A percentile compares a stretch with the other conserved stretches of the same genome.
phyloP scores from a whole-genome alignment of 257 asterid species.

The Sherardia arvensis region DNA sequence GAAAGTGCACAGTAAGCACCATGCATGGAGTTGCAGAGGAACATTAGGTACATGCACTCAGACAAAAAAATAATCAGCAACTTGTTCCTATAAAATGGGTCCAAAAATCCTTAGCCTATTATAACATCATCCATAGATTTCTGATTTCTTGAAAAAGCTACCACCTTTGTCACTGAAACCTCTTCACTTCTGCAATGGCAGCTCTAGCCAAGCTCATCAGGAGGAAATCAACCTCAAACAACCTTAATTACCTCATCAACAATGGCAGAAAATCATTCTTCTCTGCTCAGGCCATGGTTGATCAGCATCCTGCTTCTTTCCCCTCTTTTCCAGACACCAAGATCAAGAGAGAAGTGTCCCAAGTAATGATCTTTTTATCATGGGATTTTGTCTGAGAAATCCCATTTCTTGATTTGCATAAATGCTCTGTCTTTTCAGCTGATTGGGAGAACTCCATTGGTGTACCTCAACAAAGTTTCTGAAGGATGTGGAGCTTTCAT shows the following conservation, averaged over 20 bases:
- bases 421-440: conserved; percentile 33
- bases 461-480: conserved; percentile 69
- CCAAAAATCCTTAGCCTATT: background rate
- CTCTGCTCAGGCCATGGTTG: conserved; percentile 27
- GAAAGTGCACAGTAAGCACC: background rate
- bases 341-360: conserved; percentile 68
- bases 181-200: conserved; percentile 31
- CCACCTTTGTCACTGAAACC: background rate
- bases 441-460: conserved; percentile 87
- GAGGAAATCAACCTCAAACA: conserved; percentile 22
- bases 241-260: conserved; percentile 14
- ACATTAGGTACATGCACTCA: background rate
- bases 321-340: conserved; percentile 48
- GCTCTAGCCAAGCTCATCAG: conserved; percentile 31
- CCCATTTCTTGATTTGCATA: background rate
- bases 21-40: background rate
- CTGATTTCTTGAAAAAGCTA: background rate
- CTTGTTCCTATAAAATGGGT: background rate
- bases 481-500: conserved; percentile 90
- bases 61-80: background rate
- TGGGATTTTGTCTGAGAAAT: background rate
- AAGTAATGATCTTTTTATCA: conserved; percentile 27
- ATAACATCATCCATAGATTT: background rate
- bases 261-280: conserved; percentile 11
- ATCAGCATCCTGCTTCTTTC: conserved; percentile 30